Base-by-base conservation (phyloP, 116 monocot species). In the Phalaenopsis hybrid region DNA sequence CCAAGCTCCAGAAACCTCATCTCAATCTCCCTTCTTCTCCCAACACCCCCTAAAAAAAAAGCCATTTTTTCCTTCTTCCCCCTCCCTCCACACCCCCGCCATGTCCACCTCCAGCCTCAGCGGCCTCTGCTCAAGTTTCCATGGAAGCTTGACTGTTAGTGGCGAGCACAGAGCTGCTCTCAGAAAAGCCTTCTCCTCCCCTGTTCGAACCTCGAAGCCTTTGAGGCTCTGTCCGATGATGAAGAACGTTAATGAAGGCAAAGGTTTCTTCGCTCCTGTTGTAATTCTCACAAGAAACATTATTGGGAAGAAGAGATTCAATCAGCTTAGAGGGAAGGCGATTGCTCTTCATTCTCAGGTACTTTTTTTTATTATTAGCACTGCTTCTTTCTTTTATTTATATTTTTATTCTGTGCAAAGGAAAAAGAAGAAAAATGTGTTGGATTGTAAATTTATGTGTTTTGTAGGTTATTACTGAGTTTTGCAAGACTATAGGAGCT, bases 401-500 rank as follows among this genome's bases (percentile, higher is more conserved):
- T 50, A 9, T 50, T 10, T 50, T 50, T 10, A 50, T 50, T 8
- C 9, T 50, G 9, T 50, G 50, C 12, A 13, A 50, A 50, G 9
- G 1, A 50, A 12, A 2, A 12, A 50, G 0, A 37, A 37, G 37
- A 37, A 3, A 37, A 37, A 37, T 37, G 37, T 37, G 37, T 37
- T 55, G 15, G 15, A 55, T 55, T 55, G 55, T 15, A 72, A 73
- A 13, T 15, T 41, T 37, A 37, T 15, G 1, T 73, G 25, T 58
- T 4, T 33, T 73, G 31, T 34, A 92, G 95, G 92, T 95, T 41
- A 95, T 95, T 51, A 92, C 87, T 10, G 95, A 91, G 86, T 93
- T 93, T 83, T 92, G 93, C 86, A 93, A 92, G 78, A 86, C 93
- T 0, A 88, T 95, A 16, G 93, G 93, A 9, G 91, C 91, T 12